phyloP scores from a whole-genome alignment of 208 protist species.

The Strigomonas galati region DNA sequence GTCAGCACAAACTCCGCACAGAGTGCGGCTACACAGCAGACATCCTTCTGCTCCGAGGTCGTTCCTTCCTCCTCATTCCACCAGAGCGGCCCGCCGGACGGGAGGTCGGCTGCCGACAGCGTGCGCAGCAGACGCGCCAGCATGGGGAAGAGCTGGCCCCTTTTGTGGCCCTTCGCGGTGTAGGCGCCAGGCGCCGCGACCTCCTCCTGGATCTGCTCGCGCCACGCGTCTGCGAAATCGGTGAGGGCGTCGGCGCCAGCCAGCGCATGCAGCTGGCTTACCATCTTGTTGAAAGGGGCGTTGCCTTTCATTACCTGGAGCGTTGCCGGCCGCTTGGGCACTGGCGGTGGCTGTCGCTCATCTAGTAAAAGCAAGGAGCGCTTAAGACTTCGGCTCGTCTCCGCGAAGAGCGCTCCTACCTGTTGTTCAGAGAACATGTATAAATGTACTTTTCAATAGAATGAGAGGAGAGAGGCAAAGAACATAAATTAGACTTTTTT shows the following conservation, averaged over 20 bases:
- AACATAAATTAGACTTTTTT: constrained; percentile 1
- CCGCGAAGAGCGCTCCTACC: neutral
- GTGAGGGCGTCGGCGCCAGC: neutral
- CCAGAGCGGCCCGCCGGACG: neutral
- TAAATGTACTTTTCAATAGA: constrained; percentile 5
- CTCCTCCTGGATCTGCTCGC: neutral
- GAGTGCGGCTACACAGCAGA: neutral
- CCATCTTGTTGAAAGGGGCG: neutral
- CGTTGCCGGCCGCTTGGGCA: neutral
- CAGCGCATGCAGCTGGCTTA: neutral
- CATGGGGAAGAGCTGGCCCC: neutral
- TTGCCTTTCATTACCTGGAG: neutral
- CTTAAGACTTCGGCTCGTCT: neutral
- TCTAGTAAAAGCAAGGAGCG: constrained; percentile 12
- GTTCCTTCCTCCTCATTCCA: neutral
- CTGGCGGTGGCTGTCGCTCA: neutral
- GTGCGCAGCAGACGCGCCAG: neutral
- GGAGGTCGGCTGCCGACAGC: neutral
- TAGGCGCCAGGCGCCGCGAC: neutral
- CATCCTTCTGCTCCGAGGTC: neutral
- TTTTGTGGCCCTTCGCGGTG: neutral
- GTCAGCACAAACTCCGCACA: neutral
- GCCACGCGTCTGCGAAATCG: neutral
- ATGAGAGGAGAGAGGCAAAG: constrained; percentile 12
- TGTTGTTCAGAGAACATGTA: constrained; percentile 3